A percentile compares a stretch with the other conserved stretches of the same genome.
Conservation (phyloP, 1,284 basidiomycete genomes). For the Trametes polyzona region DNA sequence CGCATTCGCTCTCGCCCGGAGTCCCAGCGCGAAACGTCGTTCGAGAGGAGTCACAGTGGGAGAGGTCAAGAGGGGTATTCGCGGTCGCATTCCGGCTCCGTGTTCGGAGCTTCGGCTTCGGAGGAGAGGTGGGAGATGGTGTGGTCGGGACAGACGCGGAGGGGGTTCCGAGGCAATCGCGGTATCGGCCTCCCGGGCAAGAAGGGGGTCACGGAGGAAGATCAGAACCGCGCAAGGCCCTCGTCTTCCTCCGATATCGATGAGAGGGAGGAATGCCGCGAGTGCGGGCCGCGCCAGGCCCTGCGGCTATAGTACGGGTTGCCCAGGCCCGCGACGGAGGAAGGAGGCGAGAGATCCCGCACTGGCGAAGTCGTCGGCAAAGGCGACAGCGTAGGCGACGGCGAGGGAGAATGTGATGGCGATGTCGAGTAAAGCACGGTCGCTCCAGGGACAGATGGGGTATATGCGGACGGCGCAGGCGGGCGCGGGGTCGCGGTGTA, state of each 20-base stretch:
- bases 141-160: background rate
- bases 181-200: background rate
- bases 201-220: background rate
- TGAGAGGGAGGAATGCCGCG: constrained; percentile 35
- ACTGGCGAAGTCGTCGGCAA: constrained; percentile 7
- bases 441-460: constrained; percentile 10
- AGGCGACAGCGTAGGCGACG: constrained; percentile 17
- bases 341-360: constrained; percentile 10
- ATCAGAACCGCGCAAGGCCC: constrained; percentile 31
- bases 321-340: background rate
- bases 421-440: constrained; percentile 22
- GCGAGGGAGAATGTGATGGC: constrained; percentile 17
- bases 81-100: too few relatives aligned
- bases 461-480: constrained; percentile 5
- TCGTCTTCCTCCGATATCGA: constrained; percentile 36
- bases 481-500: constrained; percentile 31
- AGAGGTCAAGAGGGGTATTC: too few relatives aligned
- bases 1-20: background rate
- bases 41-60: background rate
- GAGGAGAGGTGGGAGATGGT: too few relatives aligned
- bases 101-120: too few relatives aligned
- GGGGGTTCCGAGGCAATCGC: background rate
- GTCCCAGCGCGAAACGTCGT: background rate
- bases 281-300: constrained; percentile 26
- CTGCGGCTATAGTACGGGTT: constrained; percentile 11